Conservation (phyloP, 2,329 filamentous ascomycete species). For the Xylaria sp. region DNA sequence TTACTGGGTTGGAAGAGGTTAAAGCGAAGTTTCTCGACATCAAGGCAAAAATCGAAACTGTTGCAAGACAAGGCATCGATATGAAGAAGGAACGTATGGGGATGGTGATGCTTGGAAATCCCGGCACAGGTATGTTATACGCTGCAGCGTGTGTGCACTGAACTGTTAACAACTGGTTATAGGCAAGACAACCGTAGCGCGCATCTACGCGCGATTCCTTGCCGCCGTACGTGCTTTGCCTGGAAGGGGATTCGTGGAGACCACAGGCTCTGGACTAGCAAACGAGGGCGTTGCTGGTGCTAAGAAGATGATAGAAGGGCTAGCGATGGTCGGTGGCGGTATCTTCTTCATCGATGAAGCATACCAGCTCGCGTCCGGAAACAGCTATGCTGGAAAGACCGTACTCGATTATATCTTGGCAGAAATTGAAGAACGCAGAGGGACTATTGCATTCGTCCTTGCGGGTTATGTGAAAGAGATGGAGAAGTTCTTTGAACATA, state of each 20-base stretch:
- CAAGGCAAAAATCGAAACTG: constrained; percentile 60
- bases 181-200: constrained; percentile 78
- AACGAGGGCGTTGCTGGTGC: constrained; percentile 64
- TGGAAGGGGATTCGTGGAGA: constrained; percentile 66
- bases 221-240: constrained; percentile 65
- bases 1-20: constrained; percentile 65
- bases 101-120: constrained; percentile 59
- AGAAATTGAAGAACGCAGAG: constrained; percentile 73
- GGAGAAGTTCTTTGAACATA: constrained; percentile 78
- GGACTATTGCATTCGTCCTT: constrained; percentile 73
- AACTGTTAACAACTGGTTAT: not conserved
- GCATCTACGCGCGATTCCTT: constrained; percentile 71
- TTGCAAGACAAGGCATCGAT: constrained; percentile 54
- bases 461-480: constrained; percentile 77
- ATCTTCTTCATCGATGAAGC: constrained; percentile 81
- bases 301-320: constrained; percentile 60
- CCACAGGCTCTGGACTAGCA: constrained; percentile 69
- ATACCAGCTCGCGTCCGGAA: constrained; percentile 70
- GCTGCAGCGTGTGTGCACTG: not conserved
- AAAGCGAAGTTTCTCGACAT: constrained; percentile 61
- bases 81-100: constrained; percentile 57
- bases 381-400: constrained; percentile 52
- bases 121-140: constrained; percentile 59
- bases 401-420: constrained; percentile 75
- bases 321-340: constrained; percentile 68